Evolutionary conservation across 1,139 yeast genomes (phyloP).

Genomic region (Saccharomycopsis hybrid): DNA sequence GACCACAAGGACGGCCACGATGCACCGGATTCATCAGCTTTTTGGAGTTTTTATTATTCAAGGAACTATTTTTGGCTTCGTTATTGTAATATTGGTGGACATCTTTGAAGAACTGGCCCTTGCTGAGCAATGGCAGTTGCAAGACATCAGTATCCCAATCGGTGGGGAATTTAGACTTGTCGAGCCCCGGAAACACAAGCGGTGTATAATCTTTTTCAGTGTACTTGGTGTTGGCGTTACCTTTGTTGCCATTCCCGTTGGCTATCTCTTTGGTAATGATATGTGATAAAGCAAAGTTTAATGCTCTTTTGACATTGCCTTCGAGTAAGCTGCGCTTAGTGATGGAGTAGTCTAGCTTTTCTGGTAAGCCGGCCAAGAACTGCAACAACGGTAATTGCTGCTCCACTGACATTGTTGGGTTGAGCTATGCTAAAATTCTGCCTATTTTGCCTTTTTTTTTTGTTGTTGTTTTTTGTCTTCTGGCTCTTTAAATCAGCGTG

Average conservation of each 20-base stretch:
- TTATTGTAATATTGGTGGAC: background rate
- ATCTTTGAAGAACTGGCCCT: slow-evolving; percentile 3
- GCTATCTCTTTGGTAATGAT: no score
- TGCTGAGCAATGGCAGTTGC: background rate
- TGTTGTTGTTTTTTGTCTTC: no score
- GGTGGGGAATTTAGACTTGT: background rate
- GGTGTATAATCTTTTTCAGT: background rate
- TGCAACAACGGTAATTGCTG: background rate
- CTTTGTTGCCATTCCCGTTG: no score
- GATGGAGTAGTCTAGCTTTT: background rate
- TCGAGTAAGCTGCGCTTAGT: background rate
- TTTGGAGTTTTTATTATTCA: no score
- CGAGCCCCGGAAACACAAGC: slow-evolving; percentile 4
- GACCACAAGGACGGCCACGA: slow-evolving; percentile 54
- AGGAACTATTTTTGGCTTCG: no score
- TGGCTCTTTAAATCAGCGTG: no score
- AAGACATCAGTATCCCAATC: background rate
- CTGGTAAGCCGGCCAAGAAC: background rate
- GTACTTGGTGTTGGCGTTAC: background rate
- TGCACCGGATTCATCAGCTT: slow-evolving; percentile 26
- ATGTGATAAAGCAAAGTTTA: slow-evolving; percentile 6
- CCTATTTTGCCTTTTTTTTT: no score
- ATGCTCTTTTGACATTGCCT: slow-evolving; percentile 4
- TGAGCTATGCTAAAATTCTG: no score
- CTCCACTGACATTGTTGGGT: background rate